Conservation (phyloP, 208 protist genomes). For the Acanthamoeba triangularis region DNA sequence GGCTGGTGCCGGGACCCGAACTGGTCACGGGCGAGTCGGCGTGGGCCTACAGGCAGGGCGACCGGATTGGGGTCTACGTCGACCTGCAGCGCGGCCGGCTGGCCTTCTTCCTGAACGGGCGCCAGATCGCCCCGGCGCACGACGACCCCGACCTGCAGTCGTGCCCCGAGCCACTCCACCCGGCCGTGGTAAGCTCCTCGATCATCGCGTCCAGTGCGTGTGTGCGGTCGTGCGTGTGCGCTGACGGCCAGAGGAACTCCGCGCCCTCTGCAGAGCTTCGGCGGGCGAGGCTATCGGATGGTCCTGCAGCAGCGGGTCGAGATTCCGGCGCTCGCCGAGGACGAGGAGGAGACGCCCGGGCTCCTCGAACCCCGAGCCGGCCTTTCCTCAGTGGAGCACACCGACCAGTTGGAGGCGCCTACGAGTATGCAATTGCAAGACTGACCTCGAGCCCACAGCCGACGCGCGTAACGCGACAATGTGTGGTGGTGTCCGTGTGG, state of each 20-base stretch:
- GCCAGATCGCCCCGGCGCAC: not conserved
- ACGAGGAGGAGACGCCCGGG: too few species aligned
- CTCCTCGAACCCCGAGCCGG: too few species aligned
- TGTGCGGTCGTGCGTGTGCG: not conserved
- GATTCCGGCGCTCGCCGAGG: too few species aligned
- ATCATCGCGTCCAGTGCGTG: too few species aligned
- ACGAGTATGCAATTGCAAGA: too few species aligned
- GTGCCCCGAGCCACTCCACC: not conserved
- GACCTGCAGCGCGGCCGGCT: not conserved
- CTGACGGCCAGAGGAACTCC: not conserved
- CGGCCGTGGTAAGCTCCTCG: not conserved
- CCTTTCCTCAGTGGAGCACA: not conserved
- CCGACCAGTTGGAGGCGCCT: too few species aligned
- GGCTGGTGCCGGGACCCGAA: not conserved
- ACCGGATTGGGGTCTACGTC: slow-evolving; percentile 48
- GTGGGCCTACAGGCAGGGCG: slow-evolving; percentile 38
- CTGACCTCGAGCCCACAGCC: too few species aligned
- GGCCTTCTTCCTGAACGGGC: slow-evolving; percentile 51
- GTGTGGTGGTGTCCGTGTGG: too few species aligned
- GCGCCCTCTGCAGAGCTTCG: slow-evolving; percentile 1
- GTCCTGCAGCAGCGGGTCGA: not conserved
- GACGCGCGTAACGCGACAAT: too few species aligned
- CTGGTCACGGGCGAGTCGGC: not conserved
- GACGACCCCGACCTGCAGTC: not conserved
- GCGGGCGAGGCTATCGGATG: not conserved